Conservation (phyloP, 805 yeast genomes). For the Wickerhamiella sorbophila region DNA sequence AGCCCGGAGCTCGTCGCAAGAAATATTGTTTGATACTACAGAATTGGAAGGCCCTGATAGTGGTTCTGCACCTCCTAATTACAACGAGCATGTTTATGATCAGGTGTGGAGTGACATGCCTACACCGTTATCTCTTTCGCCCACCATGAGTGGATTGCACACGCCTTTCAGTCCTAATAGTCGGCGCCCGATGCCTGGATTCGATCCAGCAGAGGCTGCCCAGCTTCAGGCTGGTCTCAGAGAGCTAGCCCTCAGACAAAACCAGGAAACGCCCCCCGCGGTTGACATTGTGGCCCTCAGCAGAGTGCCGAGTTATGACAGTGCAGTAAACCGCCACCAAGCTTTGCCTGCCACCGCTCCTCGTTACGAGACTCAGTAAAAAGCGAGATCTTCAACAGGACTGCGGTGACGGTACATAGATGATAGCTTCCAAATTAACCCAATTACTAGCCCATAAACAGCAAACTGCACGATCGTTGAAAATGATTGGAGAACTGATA, state of each 20-base stretch:
- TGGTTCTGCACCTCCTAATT: constrained; percentile 67
- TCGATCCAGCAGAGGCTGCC: constrained; percentile 24
- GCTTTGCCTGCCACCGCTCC: constrained; percentile 51
- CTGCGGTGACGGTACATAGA: no score
- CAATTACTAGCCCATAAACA: no score
- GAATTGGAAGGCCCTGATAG: constrained; percentile 10
- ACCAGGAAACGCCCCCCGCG: constrained; percentile 30
- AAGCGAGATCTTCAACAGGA: background rate
- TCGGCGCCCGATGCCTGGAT: constrained; percentile 18
- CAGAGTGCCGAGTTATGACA: constrained; percentile 71
- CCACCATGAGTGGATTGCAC: constrained; percentile 22
- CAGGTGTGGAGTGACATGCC: constrained; percentile 54
- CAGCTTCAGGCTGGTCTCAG: constrained; percentile 28
- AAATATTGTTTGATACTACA: constrained; percentile 2
- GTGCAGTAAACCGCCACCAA: constrained; percentile 46
- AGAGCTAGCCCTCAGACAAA: constrained; percentile 26
- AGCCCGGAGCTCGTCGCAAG: constrained; percentile 7
- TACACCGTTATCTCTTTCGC: constrained; percentile 27
- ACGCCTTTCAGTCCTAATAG: constrained; percentile 23
- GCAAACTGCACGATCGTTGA: no score
- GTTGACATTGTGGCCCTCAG: constrained; percentile 34
- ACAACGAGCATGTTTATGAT: constrained; percentile 70
- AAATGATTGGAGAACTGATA: no score
- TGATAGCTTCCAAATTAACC: no score
- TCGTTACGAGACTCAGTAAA: constrained; percentile 31